phyloP scores from a whole-genome alignment of 1,284 basidiomycete species.

The Austroboletus olivaceoglutinosus region DNA sequence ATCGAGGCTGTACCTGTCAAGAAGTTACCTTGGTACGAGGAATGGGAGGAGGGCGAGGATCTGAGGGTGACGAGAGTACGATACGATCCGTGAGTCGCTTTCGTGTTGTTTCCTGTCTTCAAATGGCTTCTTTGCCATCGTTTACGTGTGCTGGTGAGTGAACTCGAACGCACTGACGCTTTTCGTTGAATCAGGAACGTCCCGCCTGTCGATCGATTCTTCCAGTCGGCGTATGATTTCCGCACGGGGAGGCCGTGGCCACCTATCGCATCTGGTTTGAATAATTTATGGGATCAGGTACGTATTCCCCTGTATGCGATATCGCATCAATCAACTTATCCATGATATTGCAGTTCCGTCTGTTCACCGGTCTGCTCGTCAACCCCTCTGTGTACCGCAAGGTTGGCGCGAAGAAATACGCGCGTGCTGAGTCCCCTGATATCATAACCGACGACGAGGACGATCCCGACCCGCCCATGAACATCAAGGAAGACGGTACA shows the following conservation, averaged over 20 bases:
- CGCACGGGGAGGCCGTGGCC: slow-evolving; percentile 54
- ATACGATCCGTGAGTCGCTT: slow-evolving; percentile 49
- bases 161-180: no score
- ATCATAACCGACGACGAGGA: slow-evolving; percentile 30
- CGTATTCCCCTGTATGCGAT: background rate
- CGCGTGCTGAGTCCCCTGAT: slow-evolving; percentile 29
- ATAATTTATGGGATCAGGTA: slow-evolving; percentile 63
- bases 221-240: slow-evolving; percentile 57
- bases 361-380: slow-evolving; percentile 53
- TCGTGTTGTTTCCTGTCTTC: background rate
- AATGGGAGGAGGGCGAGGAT: slow-evolving; percentile 59
- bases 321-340: background rate
- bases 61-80: slow-evolving; percentile 31
- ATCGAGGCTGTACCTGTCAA: slow-evolving; percentile 25
- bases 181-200: slow-evolving; percentile 34
- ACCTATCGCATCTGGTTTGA: slow-evolving; percentile 38
- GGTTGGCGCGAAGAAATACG: slow-evolving; percentile 22
- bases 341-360: slow-evolving; percentile 45
- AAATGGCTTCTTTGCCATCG: background rate
- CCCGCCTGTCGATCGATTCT: slow-evolving; percentile 51
- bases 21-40: slow-evolving; percentile 56
- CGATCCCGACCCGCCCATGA: slow-evolving; percentile 3
- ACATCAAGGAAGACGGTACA: slow-evolving; percentile 1
- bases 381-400: slow-evolving; percentile 37
- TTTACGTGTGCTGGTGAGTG: background rate